Evolutionary conservation across 2,329 filamentous ascomycete species (phyloP).

Genomic region (Epichloe hybrida): DNA sequence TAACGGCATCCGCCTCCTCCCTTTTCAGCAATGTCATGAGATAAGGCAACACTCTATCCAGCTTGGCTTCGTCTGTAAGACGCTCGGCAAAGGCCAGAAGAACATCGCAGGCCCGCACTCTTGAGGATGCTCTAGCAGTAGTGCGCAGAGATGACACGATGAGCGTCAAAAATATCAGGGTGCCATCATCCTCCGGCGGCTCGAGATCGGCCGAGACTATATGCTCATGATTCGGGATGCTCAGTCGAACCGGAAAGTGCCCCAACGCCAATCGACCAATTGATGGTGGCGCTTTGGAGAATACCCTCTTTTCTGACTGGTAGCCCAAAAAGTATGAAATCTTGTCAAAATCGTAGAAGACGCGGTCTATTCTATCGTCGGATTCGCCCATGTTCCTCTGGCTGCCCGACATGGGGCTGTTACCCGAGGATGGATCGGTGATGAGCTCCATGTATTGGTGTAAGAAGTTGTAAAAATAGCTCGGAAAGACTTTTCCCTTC

Average conservation of each 20-base stretch:
- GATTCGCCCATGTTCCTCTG: constrained; percentile 65
- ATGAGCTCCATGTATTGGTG: constrained; percentile 97
- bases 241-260: constrained; percentile 69
- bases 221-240: constrained; percentile 75
- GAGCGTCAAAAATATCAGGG: constrained; percentile 79
- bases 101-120: constrained; percentile 79
- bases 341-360: constrained; percentile 94
- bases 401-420: constrained; percentile 54
- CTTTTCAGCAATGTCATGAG: constrained; percentile 62
- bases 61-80: constrained; percentile 85
- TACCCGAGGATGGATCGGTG: constrained; percentile 76
- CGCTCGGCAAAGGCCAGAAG: constrained; percentile 83
- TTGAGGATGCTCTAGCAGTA: constrained; percentile 76
- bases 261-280: constrained; percentile 36
- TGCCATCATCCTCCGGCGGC: constrained; percentile 68
- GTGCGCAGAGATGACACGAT: constrained; percentile 81
- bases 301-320: constrained; percentile 33
- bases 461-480: constrained; percentile 94
- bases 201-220: constrained; percentile 47
- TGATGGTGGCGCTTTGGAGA: constrained; percentile 13
- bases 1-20: constrained; percentile 73
- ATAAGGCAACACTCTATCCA: constrained; percentile 87
- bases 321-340: constrained; percentile 89
- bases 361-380: constrained; percentile 85
- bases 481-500: constrained; percentile 82